A percentile compares a stretch with the other conserved stretches of the same genome.
Evolutionary conservation across 2,329 filamentous ascomycete species (phyloP).

Genomic region (Phialocephala sp.): DNA sequence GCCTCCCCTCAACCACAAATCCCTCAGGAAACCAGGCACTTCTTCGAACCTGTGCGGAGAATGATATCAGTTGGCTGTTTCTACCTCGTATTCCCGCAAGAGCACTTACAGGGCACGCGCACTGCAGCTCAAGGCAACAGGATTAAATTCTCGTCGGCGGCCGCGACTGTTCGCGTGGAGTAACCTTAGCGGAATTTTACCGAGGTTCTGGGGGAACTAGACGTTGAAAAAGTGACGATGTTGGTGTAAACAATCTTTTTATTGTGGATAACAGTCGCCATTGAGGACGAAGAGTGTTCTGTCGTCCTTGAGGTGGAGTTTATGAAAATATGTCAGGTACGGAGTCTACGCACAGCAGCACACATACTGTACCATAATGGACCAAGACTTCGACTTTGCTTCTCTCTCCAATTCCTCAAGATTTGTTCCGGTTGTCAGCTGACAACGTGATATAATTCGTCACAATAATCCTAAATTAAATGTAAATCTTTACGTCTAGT

Average conservation of each 20-base stretch:
- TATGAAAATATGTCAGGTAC: not conserved
- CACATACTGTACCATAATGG: not conserved
- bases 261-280: not conserved
- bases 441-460: no score
- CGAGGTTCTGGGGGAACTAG: not conserved
- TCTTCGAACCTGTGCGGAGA: not conserved
- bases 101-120: not conserved
- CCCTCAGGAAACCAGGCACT: not conserved
- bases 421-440: no score
- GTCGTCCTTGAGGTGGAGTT: not conserved
- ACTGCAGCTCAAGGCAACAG: not conserved
- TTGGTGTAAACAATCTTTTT: not conserved
- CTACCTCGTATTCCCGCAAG: not conserved
- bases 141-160: not conserved
- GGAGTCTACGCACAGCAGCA: not conserved
- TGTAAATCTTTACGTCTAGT: no score
- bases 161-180: not conserved
- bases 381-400: not conserved
- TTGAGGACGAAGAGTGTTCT: not conserved
- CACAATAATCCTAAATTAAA: no score
- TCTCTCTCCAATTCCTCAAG: no score
- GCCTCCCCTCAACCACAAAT: not conserved
- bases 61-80: not conserved
- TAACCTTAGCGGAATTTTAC: not conserved
- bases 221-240: not conserved